Percentiles rank a stretch among this genome's conserved stretches.
Evolutionary conservation across 2,329 filamentous ascomycete species (phyloP).

Genomic region (Epichloe uncinata): DNA sequence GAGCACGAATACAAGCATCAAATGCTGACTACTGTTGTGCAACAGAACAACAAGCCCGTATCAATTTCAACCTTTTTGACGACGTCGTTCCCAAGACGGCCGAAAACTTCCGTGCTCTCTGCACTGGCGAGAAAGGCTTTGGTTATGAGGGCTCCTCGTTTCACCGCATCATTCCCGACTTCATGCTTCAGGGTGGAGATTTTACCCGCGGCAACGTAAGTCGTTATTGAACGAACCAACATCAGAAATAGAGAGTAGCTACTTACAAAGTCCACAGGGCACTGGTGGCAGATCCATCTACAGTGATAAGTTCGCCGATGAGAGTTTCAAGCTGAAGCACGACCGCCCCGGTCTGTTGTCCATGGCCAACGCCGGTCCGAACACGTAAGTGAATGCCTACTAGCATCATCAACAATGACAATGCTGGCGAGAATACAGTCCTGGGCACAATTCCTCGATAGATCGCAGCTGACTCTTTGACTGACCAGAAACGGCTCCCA

Average conservation of each 20-base stretch:
- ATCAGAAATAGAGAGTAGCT: neutral
- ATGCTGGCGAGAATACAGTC: neutral
- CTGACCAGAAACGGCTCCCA: slow-evolving; percentile 77
- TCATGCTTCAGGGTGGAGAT: slow-evolving; percentile 96
- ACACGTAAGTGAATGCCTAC: slow-evolving; percentile 50
- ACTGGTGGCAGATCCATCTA: slow-evolving; percentile 92
- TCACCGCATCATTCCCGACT: slow-evolving; percentile 85
- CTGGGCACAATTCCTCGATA: neutral
- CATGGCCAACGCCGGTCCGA: slow-evolving; percentile 91
- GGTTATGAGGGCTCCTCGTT: slow-evolving; percentile 75
- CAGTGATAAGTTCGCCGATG: slow-evolving; percentile 84
- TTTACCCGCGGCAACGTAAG: slow-evolving; percentile 85
- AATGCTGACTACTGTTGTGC: slow-evolving; percentile 3
- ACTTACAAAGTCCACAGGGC: slow-evolving; percentile 44
- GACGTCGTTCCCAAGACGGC: slow-evolving; percentile 78
- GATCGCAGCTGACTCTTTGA: neutral
- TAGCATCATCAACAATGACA: neutral
- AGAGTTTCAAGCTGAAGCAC: slow-evolving; percentile 79
- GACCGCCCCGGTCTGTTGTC: slow-evolving; percentile 64
- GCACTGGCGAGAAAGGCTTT: slow-evolving; percentile 67
- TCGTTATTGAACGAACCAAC: slow-evolving; percentile 7
- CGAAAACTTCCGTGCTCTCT: slow-evolving; percentile 74
- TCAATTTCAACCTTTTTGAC: slow-evolving; percentile 83
- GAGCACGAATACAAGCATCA: neutral
- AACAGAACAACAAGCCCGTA: slow-evolving; percentile 58